Evolutionary conservation across 1,284 basidiomycete species (phyloP), one percentile per base, ranked within the genome.

Genomic region (Ustilago cynodontis): DNA sequence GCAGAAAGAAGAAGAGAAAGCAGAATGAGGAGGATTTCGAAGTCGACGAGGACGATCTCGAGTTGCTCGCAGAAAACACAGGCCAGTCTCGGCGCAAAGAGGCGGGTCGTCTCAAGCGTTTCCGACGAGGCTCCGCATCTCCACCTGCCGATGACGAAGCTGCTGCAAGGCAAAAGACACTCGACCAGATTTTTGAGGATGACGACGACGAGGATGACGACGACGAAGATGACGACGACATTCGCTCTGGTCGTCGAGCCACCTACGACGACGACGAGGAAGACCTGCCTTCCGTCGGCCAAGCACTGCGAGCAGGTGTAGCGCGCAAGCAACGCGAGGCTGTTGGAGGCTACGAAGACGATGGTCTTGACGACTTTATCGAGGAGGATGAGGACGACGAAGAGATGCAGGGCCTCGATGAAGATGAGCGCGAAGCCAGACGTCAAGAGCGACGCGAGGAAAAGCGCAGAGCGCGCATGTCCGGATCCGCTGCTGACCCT

Each of bases 21-120:
- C 66, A 80, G 59, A 69, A 66, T 49, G 74, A 86, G 66, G 86
- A 92, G 29, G 91, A 92, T 67, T 93, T 88, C 33, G 88, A 89
- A n/a, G 88, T 98, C 50, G 95, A 97, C 78, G 96, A 98, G 61
- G 97, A 99, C 82, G 97, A 99, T 84, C 87, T 99, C 60, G 95
- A 96, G 59, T 89, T 99, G 10, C 86, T 99, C 24, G 93, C 94
- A 83, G 97, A 99, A 88, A 99, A 98, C 81, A 94, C 94, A 3
- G 95, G 96, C 10, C 89, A 90, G 22, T 65, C 77, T 50, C 71
- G 85, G 8, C 65, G 76, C 31, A 71, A 83, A 57, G 58, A 80
- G 65, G 76, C 77, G 64, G 69, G 69, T 35, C 65, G 71, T 47
- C 66, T 75, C 49, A 82, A 80, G 62, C 14, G 88, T 43, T 66